Conservation (phyloP, 2,329 filamentous ascomycete genomes). For the Colletotrichum sidae region DNA sequence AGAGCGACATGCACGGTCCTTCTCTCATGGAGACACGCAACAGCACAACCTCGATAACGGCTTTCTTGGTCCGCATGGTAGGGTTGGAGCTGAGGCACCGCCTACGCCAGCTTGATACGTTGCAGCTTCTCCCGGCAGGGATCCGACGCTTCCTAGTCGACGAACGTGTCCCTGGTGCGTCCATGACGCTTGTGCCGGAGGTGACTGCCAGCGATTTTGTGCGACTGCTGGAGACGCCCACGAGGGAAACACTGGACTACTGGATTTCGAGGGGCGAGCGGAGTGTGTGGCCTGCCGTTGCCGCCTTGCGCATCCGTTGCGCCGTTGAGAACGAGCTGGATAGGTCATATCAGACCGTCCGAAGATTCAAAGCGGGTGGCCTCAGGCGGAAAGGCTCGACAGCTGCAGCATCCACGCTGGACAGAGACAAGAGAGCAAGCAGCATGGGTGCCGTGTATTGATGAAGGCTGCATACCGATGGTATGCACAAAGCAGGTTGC, state of each 20-base stretch:
- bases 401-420: slow-evolving; percentile 36
- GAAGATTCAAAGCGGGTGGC: slow-evolving; percentile 68
- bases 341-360: slow-evolving; percentile 82
- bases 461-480: not conserved
- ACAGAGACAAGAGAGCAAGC: slow-evolving; percentile 39
- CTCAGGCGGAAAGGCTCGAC: slow-evolving; percentile 56
- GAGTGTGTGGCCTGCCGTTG: slow-evolving; percentile 91
- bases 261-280: slow-evolving; percentile 89
- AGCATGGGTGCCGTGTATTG: slow-evolving; percentile 37
- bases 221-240: slow-evolving; percentile 85
- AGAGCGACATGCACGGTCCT: slow-evolving; percentile 83
- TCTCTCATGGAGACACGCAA: slow-evolving; percentile 69
- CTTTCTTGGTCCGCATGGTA: slow-evolving; percentile 74
- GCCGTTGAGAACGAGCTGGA: slow-evolving; percentile 91
- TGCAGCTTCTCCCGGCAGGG: slow-evolving; percentile 76
- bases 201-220: slow-evolving; percentile 79
- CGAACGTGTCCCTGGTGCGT: slow-evolving; percentile 82
- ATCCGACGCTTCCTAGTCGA: slow-evolving; percentile 84
- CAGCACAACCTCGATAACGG: slow-evolving; percentile 67
- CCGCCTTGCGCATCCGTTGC: slow-evolving; percentile 83
- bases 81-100: slow-evolving; percentile 84
- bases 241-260: slow-evolving; percentile 78
- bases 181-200: slow-evolving; percentile 85
- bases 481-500: slow-evolving; percentile 15
- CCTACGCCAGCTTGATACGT: slow-evolving; percentile 81